Base-by-base conservation (phyloP, 306 rosid genomes). In the Betula pendula region DNA sequence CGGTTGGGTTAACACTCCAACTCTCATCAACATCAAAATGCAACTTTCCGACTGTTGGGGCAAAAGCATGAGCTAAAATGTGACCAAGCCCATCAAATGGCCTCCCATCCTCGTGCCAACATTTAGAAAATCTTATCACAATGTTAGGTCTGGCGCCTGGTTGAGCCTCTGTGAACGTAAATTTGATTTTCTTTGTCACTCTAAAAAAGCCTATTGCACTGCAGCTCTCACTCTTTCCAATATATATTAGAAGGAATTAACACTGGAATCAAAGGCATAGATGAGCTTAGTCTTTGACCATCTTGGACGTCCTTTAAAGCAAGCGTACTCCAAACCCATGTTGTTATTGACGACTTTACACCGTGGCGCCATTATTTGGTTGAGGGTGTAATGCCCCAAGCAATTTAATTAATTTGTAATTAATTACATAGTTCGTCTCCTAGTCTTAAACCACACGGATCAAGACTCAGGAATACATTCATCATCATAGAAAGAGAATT, bases 1-100 rank as follows among this genome's bases (percentile, higher is more conserved):
- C 3, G 0, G 45, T 80, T 7, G 70, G 70, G 24, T 7, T 0
- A 19, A 24, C 3, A 69, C 78, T 81, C 71, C 81, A 81, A 8
- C 55, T 5, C 17, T 76, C 75, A 35, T 53, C 55, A 0, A 24
- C 85, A 67, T 81, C 74, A 31, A 77, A 20, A 17, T 27, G 68
- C 27, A 72, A 0, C 11, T 53, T 72, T 25, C 79, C 81, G 38
- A 17, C 1, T 0, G 31, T 19, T 60, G 71, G 71, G 10, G 60
- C 0, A 73, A 25, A 38, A 24, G 68, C 47, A 40, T 55, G 16
- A 0, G 59, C 85, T 50, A 35, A 8, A 43, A 44, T 9, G 2
- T 33, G 24, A n/a, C n/a, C n/a, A n/a, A n/a, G n/a, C n/a, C n/a
- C n/a, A 0, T 65, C 56, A 0, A 59, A 38, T 24, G 38, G 38